These are phyloP conservation scores for Solanum commersonii DNA, from an alignment of 257 asterid species.

Conservation along the genomic window DNA sequence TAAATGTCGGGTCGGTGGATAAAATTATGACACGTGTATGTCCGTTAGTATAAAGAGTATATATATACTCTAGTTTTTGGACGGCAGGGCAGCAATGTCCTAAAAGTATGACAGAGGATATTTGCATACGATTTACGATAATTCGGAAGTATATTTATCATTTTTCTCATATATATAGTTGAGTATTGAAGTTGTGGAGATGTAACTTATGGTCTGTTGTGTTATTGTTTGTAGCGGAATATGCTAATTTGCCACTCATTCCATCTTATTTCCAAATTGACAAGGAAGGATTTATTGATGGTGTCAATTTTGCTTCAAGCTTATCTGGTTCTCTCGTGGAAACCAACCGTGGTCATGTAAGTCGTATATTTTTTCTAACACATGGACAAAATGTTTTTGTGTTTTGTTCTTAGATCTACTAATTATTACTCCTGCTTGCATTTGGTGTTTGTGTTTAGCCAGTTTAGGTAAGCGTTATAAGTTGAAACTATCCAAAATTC, in stretches of 20 bases:
- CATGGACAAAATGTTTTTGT: not conserved
- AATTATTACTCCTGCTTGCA: not conserved
- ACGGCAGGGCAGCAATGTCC: too few relatives aligned
- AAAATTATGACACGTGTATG: too few relatives aligned
- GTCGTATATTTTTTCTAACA: not conserved
- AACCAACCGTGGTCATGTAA: not conserved
- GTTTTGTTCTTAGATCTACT: not conserved
- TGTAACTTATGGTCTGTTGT: not conserved
- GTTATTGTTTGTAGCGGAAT: not conserved
- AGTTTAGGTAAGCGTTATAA: not conserved
- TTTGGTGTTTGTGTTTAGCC: not conserved
- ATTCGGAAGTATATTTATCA: too few relatives aligned
- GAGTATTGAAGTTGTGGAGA: not conserved
- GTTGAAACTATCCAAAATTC: not conserved
- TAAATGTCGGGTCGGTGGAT: too few relatives aligned
- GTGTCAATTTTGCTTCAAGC: not conserved
- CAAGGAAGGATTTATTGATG: not conserved
- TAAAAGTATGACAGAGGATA: too few relatives aligned
- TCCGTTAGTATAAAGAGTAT: too few relatives aligned
- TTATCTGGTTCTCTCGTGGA: not conserved
- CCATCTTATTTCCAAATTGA: not conserved
- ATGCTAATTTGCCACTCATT: not conserved
- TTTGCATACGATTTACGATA: too few relatives aligned
- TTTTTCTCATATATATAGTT: not conserved
- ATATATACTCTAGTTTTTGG: too few relatives aligned